Base-by-base conservation (phyloP, 1,139 yeast species). In the Eremothecium sinecaudum region DNA sequence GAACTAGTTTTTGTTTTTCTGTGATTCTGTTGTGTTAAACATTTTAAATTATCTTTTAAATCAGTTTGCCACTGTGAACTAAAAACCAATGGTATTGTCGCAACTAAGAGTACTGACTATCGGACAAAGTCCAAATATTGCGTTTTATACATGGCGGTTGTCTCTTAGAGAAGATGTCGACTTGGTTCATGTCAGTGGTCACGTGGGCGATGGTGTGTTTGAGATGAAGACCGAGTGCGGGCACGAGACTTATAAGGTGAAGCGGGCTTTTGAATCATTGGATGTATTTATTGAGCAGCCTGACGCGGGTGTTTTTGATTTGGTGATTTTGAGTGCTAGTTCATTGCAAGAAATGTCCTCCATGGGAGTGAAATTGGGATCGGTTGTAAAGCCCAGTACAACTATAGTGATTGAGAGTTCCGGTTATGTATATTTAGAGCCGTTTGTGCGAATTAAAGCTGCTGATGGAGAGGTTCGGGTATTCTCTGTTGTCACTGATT, bases 401-500 rank as follows among this genome's bases (percentile, higher is more conserved):
- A 61, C 74, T 24, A 60, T 80, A 9, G 61, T 79, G 19, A 59
- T 79, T 28, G 92, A 80, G 56, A 71, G 78, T 38, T 73, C 83
- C 1, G 83, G 83, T 5, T 79, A 72, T 51, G 71, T 80, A 35
- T 78, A 77, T 50, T 56, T 80, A 40, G 87, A 79, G 52, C 80
- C 83, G 9, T 79, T 79, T 53, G 67, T 79, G 24, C 63, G 50
- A 38, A 53, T 49, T 50, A 53, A 69, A 32, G 35, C 49, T 40
- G 46, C 53, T 35, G 32, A 41, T 33, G 32, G 52, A 25, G 56
- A 62, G 33, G 45, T 66, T 38, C 56, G 68, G 12, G 61, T 76
- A 9, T 63, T 75, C 38, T 74, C 84, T 18, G 68, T 79, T 26
- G 69, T 79, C 71, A 69, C 76, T 34, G 83, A 75, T 50, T 64